Percentiles rank a stretch among this genome's conserved stretches.
Evolutionary conservation across 1,284 basidiomycete genomes (phyloP).

Genomic region (Athelia sp.): DNA sequence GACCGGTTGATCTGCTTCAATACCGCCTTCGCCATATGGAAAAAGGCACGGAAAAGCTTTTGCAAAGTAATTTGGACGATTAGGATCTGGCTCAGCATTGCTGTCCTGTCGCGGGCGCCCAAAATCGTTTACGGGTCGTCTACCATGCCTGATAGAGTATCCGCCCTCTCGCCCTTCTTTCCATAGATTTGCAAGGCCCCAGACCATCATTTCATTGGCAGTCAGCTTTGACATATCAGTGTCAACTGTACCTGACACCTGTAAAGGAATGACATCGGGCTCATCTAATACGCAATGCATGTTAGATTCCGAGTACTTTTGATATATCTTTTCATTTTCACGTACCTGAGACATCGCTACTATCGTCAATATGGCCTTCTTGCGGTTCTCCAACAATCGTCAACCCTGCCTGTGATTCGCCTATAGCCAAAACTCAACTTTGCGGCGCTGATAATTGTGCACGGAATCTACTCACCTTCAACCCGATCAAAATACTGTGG

Average conservation of each 20-base stretch:
- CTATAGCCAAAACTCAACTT: background rate
- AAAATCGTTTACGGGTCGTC: background rate
- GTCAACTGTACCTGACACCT: constrained; percentile 16
- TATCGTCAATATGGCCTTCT: background rate
- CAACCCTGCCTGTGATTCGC: background rate
- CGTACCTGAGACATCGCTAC: too few relatives aligned
- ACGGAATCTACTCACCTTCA: background rate
- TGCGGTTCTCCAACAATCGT: background rate
- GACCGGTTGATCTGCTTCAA: background rate
- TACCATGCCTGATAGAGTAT: background rate
- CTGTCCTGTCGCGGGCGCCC: background rate
- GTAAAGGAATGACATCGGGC: constrained; percentile 15
- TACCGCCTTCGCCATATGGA: background rate
- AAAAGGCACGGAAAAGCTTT: background rate
- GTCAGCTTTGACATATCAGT: background rate
- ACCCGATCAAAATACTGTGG: constrained; percentile 7
- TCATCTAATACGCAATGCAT: too few relatives aligned
- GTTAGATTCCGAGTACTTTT: too few relatives aligned
- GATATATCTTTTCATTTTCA: too few relatives aligned
- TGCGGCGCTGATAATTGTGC: background rate
- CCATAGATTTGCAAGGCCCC: constrained; percentile 11
- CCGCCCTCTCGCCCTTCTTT: constrained; percentile 9
- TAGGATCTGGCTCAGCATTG: background rate
- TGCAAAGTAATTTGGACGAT: background rate
- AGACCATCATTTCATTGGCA: too few relatives aligned